A percentile compares a stretch with the other conserved stretches of the same genome.
These are phyloP conservation scores for Nepenthes gracilis DNA, from an alignment of 148 eudicot species.

Conservation along the genomic window DNA sequence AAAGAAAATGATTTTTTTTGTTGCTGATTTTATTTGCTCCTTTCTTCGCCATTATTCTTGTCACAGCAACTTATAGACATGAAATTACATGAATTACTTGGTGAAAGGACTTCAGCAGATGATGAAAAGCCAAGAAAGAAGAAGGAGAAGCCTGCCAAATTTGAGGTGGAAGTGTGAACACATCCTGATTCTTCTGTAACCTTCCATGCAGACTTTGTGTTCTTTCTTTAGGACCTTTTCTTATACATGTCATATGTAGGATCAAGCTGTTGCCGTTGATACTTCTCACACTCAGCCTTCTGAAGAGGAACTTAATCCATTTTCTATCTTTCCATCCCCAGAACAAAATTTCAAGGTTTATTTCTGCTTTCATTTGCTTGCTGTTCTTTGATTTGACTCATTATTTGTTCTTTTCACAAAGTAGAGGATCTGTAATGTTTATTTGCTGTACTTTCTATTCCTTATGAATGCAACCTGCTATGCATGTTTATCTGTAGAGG, in stretches of 20 bases:
- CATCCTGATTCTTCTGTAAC: background rate
- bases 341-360: slow-evolving; percentile 77
- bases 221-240: slow-evolving; percentile 1
- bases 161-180: slow-evolving; percentile 34
- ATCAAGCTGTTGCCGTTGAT: slow-evolving; percentile 25
- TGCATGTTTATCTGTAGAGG: no score
- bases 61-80: slow-evolving; percentile 69
- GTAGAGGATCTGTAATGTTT: background rate
- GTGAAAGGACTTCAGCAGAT: slow-evolving; percentile 91
- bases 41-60: slow-evolving; percentile 2
- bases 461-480: no score
- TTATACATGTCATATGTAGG: slow-evolving; percentile 31
- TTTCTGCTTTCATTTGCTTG: background rate
- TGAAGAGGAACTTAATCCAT: slow-evolving; percentile 92
- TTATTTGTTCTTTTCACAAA: background rate
- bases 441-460: no score
- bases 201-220: background rate
- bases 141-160: slow-evolving; percentile 87
- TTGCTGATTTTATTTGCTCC: background rate
- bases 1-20: background rate
- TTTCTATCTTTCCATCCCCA: slow-evolving; percentile 79
- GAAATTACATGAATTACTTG: slow-evolving; percentile 54
- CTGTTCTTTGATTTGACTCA: background rate
- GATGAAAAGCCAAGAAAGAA: slow-evolving; percentile 94
- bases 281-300: slow-evolving; percentile 37